Conservation (phyloP, 176 grass and related monocot genomes). For the Oryza nivara region DNA sequence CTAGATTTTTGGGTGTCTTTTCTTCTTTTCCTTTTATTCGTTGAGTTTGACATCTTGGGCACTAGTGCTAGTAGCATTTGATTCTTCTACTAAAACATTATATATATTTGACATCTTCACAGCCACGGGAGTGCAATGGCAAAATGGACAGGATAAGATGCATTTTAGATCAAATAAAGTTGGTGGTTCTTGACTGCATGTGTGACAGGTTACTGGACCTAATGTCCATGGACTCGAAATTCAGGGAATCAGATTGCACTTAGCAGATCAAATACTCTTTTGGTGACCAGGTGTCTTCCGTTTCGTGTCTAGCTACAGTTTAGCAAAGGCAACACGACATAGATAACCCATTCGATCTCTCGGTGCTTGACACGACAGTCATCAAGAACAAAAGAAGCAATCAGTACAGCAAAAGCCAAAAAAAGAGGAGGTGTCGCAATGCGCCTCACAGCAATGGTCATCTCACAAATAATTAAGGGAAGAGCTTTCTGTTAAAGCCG, state of each 20-base stretch:
- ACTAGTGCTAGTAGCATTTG: background rate
- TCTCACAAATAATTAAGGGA: background rate
- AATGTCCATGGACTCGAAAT: background rate
- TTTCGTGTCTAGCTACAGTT: constrained; percentile 17
- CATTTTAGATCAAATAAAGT: background rate
- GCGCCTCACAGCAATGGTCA: background rate
- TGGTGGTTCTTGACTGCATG: constrained; percentile 18
- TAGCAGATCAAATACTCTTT: background rate
- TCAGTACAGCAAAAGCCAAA: constrained; percentile 22
- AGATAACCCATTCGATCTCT: background rate
- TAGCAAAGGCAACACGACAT: background rate
- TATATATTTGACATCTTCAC: background rate
- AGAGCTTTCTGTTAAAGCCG: background rate
- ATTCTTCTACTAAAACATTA: background rate
- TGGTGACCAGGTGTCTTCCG: background rate
- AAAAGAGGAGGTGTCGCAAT: background rate
- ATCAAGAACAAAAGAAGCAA: constrained; percentile 15
- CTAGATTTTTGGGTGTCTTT: background rate
- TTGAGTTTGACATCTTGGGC: background rate
- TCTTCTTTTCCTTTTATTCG: background rate
- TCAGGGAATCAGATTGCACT: background rate
- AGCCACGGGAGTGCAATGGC: background rate
- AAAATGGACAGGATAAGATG: background rate
- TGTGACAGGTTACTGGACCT: background rate
- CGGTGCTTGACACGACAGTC: constrained; percentile 33